Evolutionary conservation across 768 basidiomycete species (phyloP), one percentile per base, ranked within the genome.

Genomic region (Tylopilus sp.): DNA sequence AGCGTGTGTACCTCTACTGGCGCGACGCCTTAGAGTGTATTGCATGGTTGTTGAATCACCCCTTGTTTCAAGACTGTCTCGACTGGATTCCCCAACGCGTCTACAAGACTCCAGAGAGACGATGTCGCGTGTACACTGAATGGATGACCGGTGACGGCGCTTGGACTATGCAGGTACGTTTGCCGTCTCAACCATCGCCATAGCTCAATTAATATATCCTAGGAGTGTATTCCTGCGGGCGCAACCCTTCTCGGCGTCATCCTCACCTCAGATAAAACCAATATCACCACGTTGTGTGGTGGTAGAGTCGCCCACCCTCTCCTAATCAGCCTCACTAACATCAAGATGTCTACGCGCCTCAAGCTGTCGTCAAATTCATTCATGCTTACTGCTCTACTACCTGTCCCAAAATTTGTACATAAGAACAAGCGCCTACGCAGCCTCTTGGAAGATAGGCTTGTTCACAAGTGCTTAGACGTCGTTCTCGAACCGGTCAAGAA

Each of bases 181-280:
- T 22, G 6, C 4, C 12, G 1, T 40, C 4, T 3, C 1, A 24
- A 12, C 1, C n/a, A n/a, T n/a, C n/a, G n/a, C n/a, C n/a, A n/a
- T n/a, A n/a, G 22, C 11, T 9, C 10, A 6, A 2, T 21, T 38
- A 21, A 38, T 38, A 10, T 13, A 1, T n/a, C 19, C 22, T 4
- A 42, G 41, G 17, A 14, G 3, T 0, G n/a, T 3, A 14, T 42
- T 17, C 41, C 41, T 2, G 3, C 3, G 11, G 21, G 13, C 21
- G 29, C 30, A 5, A 45, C 21, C 1, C 30, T 45, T 12, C 21
- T 30, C 8, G 29, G 29, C 9, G 29, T 45, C n/a, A 45, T 45
- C 12, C 30, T 45, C 13, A 31, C 30, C 1, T 45, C 29, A 0
- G 14, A 45, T 21, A 31, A 45, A 22, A 45, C 21, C 1, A 45